Evolutionary conservation across 2,329 filamentous ascomycete genomes (phyloP).

Genomic region (Bipolaris sorokiniana): DNA sequence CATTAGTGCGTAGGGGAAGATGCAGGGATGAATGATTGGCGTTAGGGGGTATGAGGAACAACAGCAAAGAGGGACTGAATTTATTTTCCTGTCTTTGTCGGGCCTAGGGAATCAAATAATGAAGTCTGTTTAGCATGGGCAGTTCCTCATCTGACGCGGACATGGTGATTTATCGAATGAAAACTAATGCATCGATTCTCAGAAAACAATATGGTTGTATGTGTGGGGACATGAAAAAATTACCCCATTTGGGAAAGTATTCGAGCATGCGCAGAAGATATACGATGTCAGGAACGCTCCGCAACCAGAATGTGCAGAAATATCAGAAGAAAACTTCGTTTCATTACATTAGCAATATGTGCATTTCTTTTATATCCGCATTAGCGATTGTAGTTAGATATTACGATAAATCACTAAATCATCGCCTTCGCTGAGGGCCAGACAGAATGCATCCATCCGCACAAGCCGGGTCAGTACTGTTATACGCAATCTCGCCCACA

Average conservation of each 20-base stretch:
- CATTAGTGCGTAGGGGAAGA: neutral
- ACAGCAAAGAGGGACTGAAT: too few species aligned
- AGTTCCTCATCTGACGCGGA: too few species aligned
- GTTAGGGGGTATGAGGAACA: too few species aligned
- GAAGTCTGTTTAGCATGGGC: too few species aligned
- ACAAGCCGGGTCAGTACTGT: conserved; percentile 42
- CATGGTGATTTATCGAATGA: too few species aligned
- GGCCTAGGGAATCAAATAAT: too few species aligned
- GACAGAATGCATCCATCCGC: conserved; percentile 40
- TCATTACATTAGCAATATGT: too few species aligned
- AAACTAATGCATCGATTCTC: too few species aligned
- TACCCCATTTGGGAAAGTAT: too few species aligned
- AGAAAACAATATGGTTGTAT: too few species aligned
- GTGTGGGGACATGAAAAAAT: too few species aligned
- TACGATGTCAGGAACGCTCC: neutral
- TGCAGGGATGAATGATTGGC: neutral
- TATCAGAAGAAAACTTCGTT: too few species aligned
- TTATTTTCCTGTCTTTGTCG: neutral
- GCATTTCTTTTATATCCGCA: neutral
- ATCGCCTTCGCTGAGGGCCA: conserved; percentile 12
- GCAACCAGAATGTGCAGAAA: neutral
- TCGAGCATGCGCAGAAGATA: neutral
- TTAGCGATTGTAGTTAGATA: neutral
- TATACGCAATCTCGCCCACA: conserved; percentile 47
- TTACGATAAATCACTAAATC: neutral